A percentile compares a stretch with the other conserved stretches of the same genome.
Evolutionary conservation across 495 filamentous ascomycete genomes (phyloP).

Genomic region (Hyphodiscus hymeniophilus): DNA sequence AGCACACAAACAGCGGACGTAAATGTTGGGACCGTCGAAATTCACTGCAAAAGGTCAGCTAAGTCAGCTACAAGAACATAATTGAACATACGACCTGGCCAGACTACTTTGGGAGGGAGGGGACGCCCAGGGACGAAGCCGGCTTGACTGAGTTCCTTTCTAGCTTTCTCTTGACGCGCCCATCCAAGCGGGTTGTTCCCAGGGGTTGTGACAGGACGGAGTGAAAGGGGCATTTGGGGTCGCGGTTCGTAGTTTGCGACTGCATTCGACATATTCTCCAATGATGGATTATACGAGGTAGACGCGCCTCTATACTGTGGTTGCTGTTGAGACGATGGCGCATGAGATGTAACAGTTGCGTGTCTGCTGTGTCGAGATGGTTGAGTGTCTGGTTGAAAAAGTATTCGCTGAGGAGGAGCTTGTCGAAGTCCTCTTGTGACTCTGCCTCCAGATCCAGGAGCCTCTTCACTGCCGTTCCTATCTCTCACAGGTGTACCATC

Average conservation of each 20-base stretch:
- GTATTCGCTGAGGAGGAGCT: constrained; percentile 65
- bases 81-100: constrained; percentile 40
- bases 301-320: constrained; percentile 17
- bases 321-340: constrained; percentile 21
- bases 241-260: constrained; percentile 53
- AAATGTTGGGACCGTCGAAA: constrained; percentile 75
- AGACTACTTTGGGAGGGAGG: constrained; percentile 30
- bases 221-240: constrained; percentile 42
- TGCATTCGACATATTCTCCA: constrained; percentile 40
- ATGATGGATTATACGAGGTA: constrained; percentile 23
- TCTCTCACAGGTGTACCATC: constrained; percentile 58
- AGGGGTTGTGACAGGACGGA: constrained; percentile 64
- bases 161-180: constrained; percentile 34
- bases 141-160: constrained; percentile 1
- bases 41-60: constrained; percentile 31
- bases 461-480: constrained; percentile 49
- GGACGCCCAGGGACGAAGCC: neutral
- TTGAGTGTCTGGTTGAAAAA: constrained; percentile 72
- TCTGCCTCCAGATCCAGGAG: constrained; percentile 48
- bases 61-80: neutral
- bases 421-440: constrained; percentile 65
- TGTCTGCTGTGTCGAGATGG: constrained; percentile 52
- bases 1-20: constrained; percentile 71
- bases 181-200: constrained; percentile 58
- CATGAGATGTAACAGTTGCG: constrained; percentile 31